These are phyloP conservation scores for Kodamaea ohmeri DNA, from an alignment of 1,139 yeast species.

Conservation along the genomic window DNA sequence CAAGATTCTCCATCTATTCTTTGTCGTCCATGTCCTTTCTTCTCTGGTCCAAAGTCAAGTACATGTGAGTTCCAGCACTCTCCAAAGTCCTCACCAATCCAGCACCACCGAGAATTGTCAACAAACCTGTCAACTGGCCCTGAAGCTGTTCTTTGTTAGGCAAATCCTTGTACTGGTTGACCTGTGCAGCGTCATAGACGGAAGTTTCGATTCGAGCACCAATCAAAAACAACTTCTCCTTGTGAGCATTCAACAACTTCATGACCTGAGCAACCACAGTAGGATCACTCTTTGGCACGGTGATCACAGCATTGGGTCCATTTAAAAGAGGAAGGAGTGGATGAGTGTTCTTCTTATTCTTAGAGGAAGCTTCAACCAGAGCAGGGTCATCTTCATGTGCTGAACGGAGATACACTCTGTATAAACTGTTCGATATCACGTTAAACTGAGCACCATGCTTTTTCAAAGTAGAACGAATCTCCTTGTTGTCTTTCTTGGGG, in stretches of 20 bases:
- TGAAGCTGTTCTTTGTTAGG: slow-evolving; percentile 73
- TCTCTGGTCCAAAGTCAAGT: slow-evolving; percentile 69
- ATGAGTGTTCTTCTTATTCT: slow-evolving; percentile 48
- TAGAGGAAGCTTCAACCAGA: slow-evolving; percentile 48
- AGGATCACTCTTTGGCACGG: slow-evolving; percentile 72
- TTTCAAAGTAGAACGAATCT: slow-evolving; percentile 58
- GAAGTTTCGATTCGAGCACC: slow-evolving; percentile 80
- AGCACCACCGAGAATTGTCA: slow-evolving; percentile 83
- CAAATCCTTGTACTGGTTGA: slow-evolving; percentile 66
- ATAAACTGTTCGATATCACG: slow-evolving; percentile 64
- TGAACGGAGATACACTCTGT: slow-evolving; percentile 74
- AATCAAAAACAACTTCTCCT: slow-evolving; percentile 72
- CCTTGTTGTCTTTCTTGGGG: slow-evolving; percentile 62
- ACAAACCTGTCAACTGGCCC: slow-evolving; percentile 79
- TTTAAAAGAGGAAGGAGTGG: slow-evolving; percentile 67
- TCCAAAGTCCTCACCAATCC: slow-evolving; percentile 82
- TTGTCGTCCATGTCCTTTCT: slow-evolving; percentile 38
- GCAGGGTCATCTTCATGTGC: slow-evolving; percentile 75
- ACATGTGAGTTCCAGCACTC: slow-evolving; percentile 61
- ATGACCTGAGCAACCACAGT: slow-evolving; percentile 57
- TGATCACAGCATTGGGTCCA: slow-evolving; percentile 87
- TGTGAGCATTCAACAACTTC: slow-evolving; percentile 58
- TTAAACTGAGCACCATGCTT: slow-evolving; percentile 66
- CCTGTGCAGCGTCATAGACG: slow-evolving; percentile 50
- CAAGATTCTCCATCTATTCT: not conserved